Evolutionary conservation across 371 early-diverging fungal genomes (phyloP), one percentile per base, ranked within the genome.

Genomic region (Fennellomyces sp.): DNA sequence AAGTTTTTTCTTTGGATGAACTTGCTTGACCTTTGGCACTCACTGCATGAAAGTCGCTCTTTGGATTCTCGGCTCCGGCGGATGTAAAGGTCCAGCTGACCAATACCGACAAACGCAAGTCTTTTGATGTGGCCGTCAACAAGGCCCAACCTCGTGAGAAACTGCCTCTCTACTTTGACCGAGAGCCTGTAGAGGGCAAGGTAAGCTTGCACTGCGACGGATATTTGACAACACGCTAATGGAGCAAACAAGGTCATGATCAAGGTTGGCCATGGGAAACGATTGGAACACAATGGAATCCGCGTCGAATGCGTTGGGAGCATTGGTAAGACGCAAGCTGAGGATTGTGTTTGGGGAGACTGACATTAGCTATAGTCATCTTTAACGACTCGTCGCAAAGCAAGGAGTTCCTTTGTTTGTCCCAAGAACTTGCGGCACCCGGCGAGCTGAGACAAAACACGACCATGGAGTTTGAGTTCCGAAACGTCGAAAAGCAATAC

Each of bases 271-370:
- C 94, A 96, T 65, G 96, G 96, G 27, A 95, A 94, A 76, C 88
- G 85, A 57, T 68, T 97, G 36, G 96, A 97, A 72, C 99, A 99
- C 81, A 90, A 96, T 49, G 98, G 98, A 42, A 96, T 99, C 63
- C 95, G 95, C 59, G 91, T 97, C 25, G 97, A 99, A 71, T 96
- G 97, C 67, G 88, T 97, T 19, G 97, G 97, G 17, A 85, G 90
- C 69, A 96, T 96, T 65, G 94, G 94, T 92, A 86, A 72, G 50
- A 3, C 0, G 13, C 25, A 8, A 36, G 10, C 36, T n/a, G n/a
- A n/a, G n/a, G n/a, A 33, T 33, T 45, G 23, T 5, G n/a, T 23
- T 19, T 23, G 10, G n/a, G 3, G 25, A 42, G n/a, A 23, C 17
- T 15, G 2, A 38, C 13, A 33, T 33, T n/a, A 10, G n/a, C 10